phyloP scores from a whole-genome alignment of 805 yeast species.

The Debaryomyces maramus region DNA sequence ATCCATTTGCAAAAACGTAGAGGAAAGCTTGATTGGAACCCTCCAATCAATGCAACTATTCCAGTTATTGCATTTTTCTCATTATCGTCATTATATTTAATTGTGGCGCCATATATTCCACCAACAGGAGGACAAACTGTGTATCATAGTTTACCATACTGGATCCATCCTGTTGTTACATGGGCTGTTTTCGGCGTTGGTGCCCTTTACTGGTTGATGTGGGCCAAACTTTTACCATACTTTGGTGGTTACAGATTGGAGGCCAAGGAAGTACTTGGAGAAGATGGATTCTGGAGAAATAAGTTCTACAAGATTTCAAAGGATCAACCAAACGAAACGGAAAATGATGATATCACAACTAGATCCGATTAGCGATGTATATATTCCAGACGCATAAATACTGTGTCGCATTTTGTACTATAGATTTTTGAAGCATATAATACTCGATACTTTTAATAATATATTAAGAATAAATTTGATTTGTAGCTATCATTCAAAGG shows the following conservation, averaged over 20 bases:
- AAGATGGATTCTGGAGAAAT: slow-evolving; percentile 74
- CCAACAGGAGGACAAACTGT: slow-evolving; percentile 67
- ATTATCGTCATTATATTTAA: slow-evolving; percentile 63
- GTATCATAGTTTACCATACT: slow-evolving; percentile 71
- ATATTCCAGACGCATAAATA: no score
- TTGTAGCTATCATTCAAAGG: no score
- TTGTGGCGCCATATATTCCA: slow-evolving; percentile 78
- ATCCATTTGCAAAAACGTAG: slow-evolving; percentile 51
- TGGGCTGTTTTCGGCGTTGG: slow-evolving; percentile 73
- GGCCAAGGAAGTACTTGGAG: slow-evolving; percentile 55
- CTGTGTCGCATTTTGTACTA: no score
- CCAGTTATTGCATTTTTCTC: slow-evolving; percentile 66
- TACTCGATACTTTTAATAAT: no score
- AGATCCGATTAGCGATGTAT: neutral
- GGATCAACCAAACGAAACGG: neutral
- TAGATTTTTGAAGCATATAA: no score
- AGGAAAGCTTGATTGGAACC: slow-evolving; percentile 62
- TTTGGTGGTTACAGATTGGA: slow-evolving; percentile 52
- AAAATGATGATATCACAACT: neutral
- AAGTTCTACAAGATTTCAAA: slow-evolving; percentile 43
- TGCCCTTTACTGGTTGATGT: slow-evolving; percentile 62
- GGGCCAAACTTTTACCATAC: slow-evolving; percentile 60
- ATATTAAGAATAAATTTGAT: no score
- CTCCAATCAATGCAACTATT: slow-evolving; percentile 66
- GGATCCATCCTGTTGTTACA: slow-evolving; percentile 78